These are phyloP conservation scores for Neophaeococcomyces aloes DNA, from an alignment of 2,329 filamentous ascomycete genomes.

Conservation along the genomic window DNA sequence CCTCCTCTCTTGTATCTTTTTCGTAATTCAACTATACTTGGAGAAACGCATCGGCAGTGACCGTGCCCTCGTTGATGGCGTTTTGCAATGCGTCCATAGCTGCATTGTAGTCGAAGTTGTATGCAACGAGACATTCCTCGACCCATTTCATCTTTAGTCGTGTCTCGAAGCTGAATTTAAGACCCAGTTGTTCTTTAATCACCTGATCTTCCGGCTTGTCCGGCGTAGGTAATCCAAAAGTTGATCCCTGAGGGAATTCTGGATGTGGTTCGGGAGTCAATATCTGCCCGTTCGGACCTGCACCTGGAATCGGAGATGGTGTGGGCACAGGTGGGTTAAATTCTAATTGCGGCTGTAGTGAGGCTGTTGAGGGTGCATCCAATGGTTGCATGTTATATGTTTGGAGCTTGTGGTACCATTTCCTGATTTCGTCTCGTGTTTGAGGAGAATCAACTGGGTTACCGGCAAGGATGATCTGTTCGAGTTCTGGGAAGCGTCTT, in stretches of 20 bases:
- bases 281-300: conserved; percentile 60
- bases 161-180: conserved; percentile 64
- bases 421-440: conserved; percentile 58
- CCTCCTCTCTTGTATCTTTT: background rate
- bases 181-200: conserved; percentile 58
- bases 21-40: background rate
- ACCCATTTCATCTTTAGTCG: conserved; percentile 72
- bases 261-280: conserved; percentile 32
- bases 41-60: conserved; percentile 17
- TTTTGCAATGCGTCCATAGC: conserved; percentile 66
- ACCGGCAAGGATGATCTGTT: conserved; percentile 67
- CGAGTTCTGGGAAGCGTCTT: conserved; percentile 63
- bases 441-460: conserved; percentile 62
- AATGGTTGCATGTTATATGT: conserved; percentile 62
- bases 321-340: conserved; percentile 45
- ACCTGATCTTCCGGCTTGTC: conserved; percentile 41
- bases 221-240: conserved; percentile 32
- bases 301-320: conserved; percentile 66
- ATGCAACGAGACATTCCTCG: conserved; percentile 67
- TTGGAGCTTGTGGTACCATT: conserved; percentile 74
- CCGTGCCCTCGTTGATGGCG: conserved; percentile 46
- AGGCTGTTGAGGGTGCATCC: conserved; percentile 60
- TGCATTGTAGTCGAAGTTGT: conserved; percentile 66
- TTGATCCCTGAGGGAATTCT: conserved; percentile 22
- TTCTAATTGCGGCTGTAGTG: conserved; percentile 58